These are phyloP conservation scores for Cercis canadensis DNA, from an alignment of 306 rosid genomes.

Conservation along the genomic window DNA sequence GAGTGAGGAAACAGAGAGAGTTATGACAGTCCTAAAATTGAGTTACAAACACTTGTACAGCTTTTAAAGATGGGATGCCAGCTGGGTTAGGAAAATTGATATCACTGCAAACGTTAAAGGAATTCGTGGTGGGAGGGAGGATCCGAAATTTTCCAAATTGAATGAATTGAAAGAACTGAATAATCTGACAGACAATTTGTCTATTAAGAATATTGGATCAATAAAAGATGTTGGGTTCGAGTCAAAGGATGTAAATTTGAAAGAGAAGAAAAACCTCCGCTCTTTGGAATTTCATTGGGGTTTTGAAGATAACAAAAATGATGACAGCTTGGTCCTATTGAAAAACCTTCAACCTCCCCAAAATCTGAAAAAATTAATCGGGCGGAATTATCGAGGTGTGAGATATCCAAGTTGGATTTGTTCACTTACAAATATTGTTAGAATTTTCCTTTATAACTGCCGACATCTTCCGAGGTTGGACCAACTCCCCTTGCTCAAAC, in stretches of 20 bases:
- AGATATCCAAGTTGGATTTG: conserved; percentile 23
- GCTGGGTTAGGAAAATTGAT: not conserved
- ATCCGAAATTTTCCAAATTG: not conserved
- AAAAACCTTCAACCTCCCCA: conserved; percentile 23
- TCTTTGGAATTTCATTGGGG: not conserved
- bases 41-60: no score
- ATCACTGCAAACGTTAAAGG: not conserved
- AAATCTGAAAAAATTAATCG: not conserved
- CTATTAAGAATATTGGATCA: not conserved
- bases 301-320: not conserved
- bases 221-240: not conserved
- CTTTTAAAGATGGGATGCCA: not conserved
- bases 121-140: not conserved
- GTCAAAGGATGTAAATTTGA: not conserved
- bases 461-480: conserved; percentile 13
- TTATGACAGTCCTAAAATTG: no score
- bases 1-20: no score
- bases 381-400: rapidly evolving
- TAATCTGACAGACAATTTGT: not conserved
- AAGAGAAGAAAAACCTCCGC: conserved; percentile 6
- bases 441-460: not conserved
- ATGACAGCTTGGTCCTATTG: not conserved
- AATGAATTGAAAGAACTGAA: conserved; percentile 7
- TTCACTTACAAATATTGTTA: no score
- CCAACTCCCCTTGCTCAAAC: conserved; percentile 24